Evolutionary conservation across 2,329 filamentous ascomycete genomes (phyloP), one percentile per base, ranked within the genome.

Genomic region (Aspergillus amoenus): DNA sequence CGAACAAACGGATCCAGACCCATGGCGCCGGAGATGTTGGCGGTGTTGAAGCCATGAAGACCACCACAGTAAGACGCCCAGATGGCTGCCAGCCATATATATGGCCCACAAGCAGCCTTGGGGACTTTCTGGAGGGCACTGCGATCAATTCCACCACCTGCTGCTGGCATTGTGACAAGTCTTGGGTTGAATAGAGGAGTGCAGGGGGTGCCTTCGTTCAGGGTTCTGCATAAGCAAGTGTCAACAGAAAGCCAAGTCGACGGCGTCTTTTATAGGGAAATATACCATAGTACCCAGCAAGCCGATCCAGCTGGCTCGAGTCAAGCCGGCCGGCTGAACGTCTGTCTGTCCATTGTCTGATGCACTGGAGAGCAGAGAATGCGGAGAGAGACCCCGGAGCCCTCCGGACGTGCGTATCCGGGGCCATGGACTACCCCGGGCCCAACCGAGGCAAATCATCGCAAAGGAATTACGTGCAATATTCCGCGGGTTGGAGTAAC

Each of bases 21-120:
- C 61, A 66, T 66, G 1, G 61, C 60, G 0, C 64, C 64, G 2
- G 64, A 66, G 9, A 66, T 66, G 46, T 66, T 64, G n/a, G 62
- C 58, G 9, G 64, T 62, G n/a, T 64, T 66, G 52, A 66, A 64
- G 11, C 60, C 63, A 56, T 65, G 63, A 7, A 65, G 52, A 13
- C 61, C 63, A 22, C 63, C 61, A 42, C 58, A 62, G 32, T 63
- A 65, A 2, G 62, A 64, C 2, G 62, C 61, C 62, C 63, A 63
- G 37, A 63, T 63, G 6, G 42, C 56, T 8, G 61, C 61, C 12
- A 65, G 53, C 61, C 63, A 63, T 18, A 63, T 59, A 24, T 65
- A 65, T 7, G 52, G 44, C 12, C 57, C 45, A 1, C 53, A 46
- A 27, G 63, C 58, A 34, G 60, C 52, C 11, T 37, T 37, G 4